These are phyloP conservation scores for Hypoxylon sp. DNA, from an alignment of 2,329 filamentous ascomycete species.

Conservation along the genomic window DNA sequence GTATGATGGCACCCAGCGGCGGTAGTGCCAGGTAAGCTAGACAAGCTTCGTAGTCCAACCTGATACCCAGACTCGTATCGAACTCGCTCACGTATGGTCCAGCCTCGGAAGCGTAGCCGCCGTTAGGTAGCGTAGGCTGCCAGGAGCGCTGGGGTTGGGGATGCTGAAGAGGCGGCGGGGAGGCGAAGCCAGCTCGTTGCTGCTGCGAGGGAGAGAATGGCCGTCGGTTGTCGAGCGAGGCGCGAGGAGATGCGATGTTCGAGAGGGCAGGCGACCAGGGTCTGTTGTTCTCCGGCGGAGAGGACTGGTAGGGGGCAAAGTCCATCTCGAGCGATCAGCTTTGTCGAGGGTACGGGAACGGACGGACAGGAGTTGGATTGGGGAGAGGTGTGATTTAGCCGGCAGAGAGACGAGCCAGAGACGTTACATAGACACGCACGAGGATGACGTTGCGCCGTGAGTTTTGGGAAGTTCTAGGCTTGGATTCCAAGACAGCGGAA, in stretches of 20 bases:
- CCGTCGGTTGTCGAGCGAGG: constrained; percentile 64
- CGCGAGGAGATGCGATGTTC: constrained; percentile 57
- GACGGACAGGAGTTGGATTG: constrained; percentile 7
- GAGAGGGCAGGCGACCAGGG: constrained; percentile 74
- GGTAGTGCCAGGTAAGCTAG: constrained; percentile 87
- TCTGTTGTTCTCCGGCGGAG: constrained; percentile 83
- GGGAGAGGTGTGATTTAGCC: not conserved
- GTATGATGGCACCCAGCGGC: constrained; percentile 82
- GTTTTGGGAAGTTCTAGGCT: constrained; percentile 11
- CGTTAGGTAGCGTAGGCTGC: constrained; percentile 45
- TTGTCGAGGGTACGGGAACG: too few species aligned
- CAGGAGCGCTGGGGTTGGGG: constrained; percentile 67
- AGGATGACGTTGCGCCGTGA: constrained; percentile 22
- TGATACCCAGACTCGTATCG: constrained; percentile 85
- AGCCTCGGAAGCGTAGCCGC: constrained; percentile 45
- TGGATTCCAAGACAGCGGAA: constrained; percentile 15
- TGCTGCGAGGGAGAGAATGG: constrained; percentile 59
- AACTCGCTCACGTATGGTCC: constrained; percentile 72
- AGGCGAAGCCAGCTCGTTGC: constrained; percentile 53
- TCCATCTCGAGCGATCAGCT: constrained; percentile 65
- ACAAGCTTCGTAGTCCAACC: constrained; percentile 89
- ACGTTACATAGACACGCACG: not conserved
- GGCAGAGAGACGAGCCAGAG: not conserved
- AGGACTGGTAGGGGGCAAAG: constrained; percentile 97
- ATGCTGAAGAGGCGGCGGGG: constrained; percentile 57